A percentile compares a stretch with the other conserved stretches of the same genome.
These are phyloP conservation scores for Grifola frondosa DNA, from an alignment of 1,284 basidiomycete species.

Conservation along the genomic window DNA sequence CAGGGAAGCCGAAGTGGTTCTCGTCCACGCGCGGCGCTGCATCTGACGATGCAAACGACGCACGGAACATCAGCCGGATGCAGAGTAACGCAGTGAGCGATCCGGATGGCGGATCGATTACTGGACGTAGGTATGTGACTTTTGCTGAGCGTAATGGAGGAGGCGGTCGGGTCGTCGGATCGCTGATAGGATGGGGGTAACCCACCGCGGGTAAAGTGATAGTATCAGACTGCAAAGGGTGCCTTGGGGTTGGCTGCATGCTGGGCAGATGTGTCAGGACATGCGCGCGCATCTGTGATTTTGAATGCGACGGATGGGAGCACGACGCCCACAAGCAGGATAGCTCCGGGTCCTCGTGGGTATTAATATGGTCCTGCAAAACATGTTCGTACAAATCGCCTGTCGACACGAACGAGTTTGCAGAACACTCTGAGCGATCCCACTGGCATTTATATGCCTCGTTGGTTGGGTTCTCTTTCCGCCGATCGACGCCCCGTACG, in stretches of 20 bases:
- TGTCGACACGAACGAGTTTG: constrained; percentile 46
- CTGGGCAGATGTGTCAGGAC: constrained; percentile 72
- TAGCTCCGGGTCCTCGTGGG: constrained; percentile 42
- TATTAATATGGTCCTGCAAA: constrained; percentile 49
- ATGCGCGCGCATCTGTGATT: constrained; percentile 56
- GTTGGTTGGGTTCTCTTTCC: constrained; percentile 52
- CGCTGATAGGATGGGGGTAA: constrained; percentile 52
- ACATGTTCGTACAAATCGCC: constrained; percentile 70
- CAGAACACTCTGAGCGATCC: constrained; percentile 56
- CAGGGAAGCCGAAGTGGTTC: constrained; percentile 83
- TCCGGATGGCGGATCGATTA: constrained; percentile 64
- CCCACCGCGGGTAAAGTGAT: constrained; percentile 58
- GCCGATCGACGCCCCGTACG: constrained; percentile 74
- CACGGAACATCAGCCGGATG: constrained; percentile 72
- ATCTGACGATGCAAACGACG: constrained; percentile 68
- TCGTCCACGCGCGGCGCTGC: constrained; percentile 71
- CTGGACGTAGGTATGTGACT: constrained; percentile 55
- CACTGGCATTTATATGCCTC: constrained; percentile 71
- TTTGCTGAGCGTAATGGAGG: constrained; percentile 62
- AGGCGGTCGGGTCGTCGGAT: constrained; percentile 60
- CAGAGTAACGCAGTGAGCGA: constrained; percentile 75
- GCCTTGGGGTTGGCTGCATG: constrained; percentile 48
- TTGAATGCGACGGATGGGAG: constrained; percentile 44
- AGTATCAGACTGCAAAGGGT: constrained; percentile 66
- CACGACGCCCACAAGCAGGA: constrained; percentile 72